Evolutionary conservation across 164 flowering plant species (phyloP).

Genomic region (Vitis riparia): DNA sequence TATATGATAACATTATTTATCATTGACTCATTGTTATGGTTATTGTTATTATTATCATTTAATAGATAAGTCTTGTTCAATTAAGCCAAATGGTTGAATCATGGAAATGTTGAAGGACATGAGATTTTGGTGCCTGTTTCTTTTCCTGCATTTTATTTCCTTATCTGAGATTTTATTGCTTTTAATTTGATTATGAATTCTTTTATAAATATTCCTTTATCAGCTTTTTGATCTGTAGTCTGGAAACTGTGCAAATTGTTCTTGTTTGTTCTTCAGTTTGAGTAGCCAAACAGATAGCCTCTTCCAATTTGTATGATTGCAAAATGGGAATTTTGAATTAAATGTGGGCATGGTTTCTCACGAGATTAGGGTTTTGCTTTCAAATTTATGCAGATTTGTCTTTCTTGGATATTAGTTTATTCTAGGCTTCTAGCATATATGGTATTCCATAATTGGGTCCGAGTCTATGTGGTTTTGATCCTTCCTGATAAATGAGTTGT

Average conservation of each 20-base stretch:
- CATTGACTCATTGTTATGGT: too few relatives aligned
- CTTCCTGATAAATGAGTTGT: too few relatives aligned
- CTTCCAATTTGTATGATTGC: neutral
- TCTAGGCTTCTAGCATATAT: neutral
- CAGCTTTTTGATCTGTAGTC: neutral
- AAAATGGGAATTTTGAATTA: neutral
- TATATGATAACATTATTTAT: too few relatives aligned
- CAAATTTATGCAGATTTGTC: neutral
- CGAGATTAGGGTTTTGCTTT: neutral
- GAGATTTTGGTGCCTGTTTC: too few relatives aligned
- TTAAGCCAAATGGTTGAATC: too few relatives aligned
- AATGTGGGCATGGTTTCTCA: conserved; percentile 5
- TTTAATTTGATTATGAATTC: too few relatives aligned
- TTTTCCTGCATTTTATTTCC: too few relatives aligned
- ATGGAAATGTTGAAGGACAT: too few relatives aligned
- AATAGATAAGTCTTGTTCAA: too few relatives aligned
- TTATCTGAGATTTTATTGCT: too few relatives aligned
- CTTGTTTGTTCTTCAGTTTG: neutral
- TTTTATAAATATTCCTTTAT: too few relatives aligned
- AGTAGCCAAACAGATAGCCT: neutral
- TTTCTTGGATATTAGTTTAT: conserved; percentile 8
- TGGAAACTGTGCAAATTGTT: conserved; percentile 2
- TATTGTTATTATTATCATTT: too few relatives aligned
- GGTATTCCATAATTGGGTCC: conserved; percentile 3
- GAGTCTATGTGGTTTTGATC: conserved; percentile 3